Base-by-base conservation (phyloP, 2,329 filamentous ascomycete species). In the Hypoxylon rubiginosum region DNA sequence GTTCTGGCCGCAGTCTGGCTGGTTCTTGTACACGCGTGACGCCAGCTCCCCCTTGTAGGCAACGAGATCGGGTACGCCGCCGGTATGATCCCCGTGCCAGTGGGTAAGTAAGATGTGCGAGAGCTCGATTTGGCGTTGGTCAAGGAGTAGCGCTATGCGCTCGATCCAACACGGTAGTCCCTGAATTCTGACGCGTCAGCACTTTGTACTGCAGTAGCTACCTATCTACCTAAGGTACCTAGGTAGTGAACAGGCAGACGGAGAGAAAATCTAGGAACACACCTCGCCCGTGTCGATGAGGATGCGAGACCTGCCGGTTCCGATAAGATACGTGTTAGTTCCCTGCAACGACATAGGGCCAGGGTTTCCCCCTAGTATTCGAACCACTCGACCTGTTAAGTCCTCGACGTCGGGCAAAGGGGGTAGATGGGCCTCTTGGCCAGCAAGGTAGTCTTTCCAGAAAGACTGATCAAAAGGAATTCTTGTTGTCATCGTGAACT, bases 311-410 rank as follows among this genome's bases (percentile, higher is more conserved):
- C 80, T 72, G 10, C 88, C 88, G 13, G 80, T 81, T 45, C 90
- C 90, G 67, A 92, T 73, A 45, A 91, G 84, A 75, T 91, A 91
- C 50, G 89, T 91, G 74, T 92, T 91, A 70, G 89, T 91, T 69
- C 87, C 72, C 51, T 64, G 62, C 8, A 64, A 55, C 34, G 58
- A 55, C 61, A 64, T 64, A 15, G 50, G 13, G 4, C 61, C 61
- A 4, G 61, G 55, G 48, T 64, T 64, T 8, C 41, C 55, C 8
- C 61, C 61, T 19, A 64, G 30, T 13, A 64, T 41, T n/a, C 61
- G 24, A 9, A 59, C 32, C 10, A 64, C 54, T n/a, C 61, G 15
- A 13, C 57, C 84, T 67, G 59, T 52, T n/a, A 56, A 17, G 39
- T 57, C n/a, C 13, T 62, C 59, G 6, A 57, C 43, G 21, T 62